Conservation (phyloP, 495 filamentous ascomycete species). For the Cenococcum geophilum region DNA sequence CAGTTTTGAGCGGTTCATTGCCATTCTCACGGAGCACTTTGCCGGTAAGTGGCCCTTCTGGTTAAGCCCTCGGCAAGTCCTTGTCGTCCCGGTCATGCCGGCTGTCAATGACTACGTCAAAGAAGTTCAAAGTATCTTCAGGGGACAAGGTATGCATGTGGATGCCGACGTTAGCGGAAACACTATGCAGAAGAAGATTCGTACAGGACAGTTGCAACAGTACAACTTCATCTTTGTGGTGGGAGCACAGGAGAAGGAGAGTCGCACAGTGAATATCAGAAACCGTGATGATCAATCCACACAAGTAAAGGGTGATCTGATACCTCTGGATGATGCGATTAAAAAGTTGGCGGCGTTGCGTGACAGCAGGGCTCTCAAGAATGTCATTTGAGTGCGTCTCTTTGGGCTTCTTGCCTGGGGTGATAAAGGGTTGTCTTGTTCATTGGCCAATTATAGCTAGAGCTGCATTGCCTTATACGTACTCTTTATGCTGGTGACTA, state of each 20-base stretch:
- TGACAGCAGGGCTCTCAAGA: slow-evolving; percentile 38
- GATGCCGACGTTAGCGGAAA: slow-evolving; percentile 87
- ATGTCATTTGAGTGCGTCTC: background rate
- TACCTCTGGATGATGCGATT: slow-evolving; percentile 71
- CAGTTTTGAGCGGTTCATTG: slow-evolving; percentile 81
- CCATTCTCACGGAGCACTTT: slow-evolving; percentile 90
- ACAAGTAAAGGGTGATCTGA: slow-evolving; percentile 65
- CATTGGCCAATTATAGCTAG: background rate
- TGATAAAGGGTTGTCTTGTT: no score
- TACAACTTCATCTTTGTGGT: slow-evolving; percentile 95
- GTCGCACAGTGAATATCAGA: slow-evolving; percentile 75
- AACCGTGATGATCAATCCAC: slow-evolving; percentile 81
- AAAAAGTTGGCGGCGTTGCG: slow-evolving; percentile 63
- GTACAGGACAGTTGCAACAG: slow-evolving; percentile 74
- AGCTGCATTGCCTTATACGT: background rate
- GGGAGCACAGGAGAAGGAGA: slow-evolving; percentile 72
- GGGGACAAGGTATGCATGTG: slow-evolving; percentile 60
- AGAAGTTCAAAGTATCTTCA: slow-evolving; percentile 65
- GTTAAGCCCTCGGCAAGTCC: slow-evolving; percentile 85
- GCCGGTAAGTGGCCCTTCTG: slow-evolving; percentile 98
- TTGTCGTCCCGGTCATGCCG: slow-evolving; percentile 88
- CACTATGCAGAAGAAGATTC: slow-evolving; percentile 94
- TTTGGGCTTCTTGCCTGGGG: no score
- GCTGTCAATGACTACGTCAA: slow-evolving; percentile 75
- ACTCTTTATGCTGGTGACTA: no score